phyloP scores from a whole-genome alignment of 108 stramenopile species.

The Chaetoceros muelleri region DNA sequence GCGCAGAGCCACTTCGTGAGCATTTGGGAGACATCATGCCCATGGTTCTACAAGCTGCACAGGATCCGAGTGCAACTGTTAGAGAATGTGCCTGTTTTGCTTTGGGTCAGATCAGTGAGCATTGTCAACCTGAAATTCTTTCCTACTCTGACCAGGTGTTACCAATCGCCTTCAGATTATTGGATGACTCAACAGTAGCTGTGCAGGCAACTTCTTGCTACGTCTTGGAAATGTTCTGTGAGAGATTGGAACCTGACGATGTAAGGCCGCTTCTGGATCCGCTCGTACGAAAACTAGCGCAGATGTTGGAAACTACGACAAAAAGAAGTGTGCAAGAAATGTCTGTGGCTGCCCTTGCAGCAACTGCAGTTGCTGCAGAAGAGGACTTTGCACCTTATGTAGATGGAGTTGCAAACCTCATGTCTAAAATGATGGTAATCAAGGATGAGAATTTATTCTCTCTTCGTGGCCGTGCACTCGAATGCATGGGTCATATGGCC shows the following conservation, averaged over 20 bases:
- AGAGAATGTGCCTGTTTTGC: conserved; percentile 97
- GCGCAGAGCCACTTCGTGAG: conserved; percentile 71
- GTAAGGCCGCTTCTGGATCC: conserved; percentile 85
- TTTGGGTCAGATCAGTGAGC: conserved; percentile 93
- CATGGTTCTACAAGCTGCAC: conserved; percentile 65
- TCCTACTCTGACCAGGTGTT: conserved; percentile 80
- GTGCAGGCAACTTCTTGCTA: conserved; percentile 93
- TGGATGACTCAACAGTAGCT: conserved; percentile 83
- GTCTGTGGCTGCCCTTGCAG: conserved; percentile 93
- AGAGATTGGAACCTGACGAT: conserved; percentile 89
- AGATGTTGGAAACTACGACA: conserved; percentile 82
- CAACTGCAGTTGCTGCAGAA: conserved; percentile 94
- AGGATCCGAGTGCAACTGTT: conserved; percentile 78
- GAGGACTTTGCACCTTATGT: conserved; percentile 94
- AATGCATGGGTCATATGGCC: conserved; percentile 99
- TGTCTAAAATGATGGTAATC: conserved; percentile 73
- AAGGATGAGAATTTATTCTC: conserved; percentile 69
- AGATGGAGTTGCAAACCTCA: conserved; percentile 66
- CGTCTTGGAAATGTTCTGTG: conserved; percentile 98
- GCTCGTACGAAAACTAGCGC: conserved; percentile 82
- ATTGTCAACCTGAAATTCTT: conserved; percentile 96
- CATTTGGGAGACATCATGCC: conserved; percentile 74
- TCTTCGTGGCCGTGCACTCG: conserved; percentile 90
- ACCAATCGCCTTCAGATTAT: conserved; percentile 85
- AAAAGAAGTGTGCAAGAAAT: conserved; percentile 94